A percentile compares a stretch with the other conserved stretches of the same genome.
Evolutionary conservation across 495 filamentous ascomycete species (phyloP).

Genomic region (Trichoderma gamsii): DNA sequence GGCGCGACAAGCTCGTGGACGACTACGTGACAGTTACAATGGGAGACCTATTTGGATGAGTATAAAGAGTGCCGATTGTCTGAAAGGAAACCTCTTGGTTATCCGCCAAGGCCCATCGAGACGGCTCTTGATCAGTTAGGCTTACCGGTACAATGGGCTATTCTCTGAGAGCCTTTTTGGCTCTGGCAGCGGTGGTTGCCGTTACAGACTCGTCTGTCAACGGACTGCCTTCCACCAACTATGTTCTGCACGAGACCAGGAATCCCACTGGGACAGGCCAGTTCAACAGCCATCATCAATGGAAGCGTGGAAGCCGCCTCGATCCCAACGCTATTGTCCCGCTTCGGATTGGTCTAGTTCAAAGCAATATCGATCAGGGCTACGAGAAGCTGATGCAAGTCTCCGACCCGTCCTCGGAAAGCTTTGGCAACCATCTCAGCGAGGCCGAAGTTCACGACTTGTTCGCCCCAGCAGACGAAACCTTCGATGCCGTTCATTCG

Average conservation of each 20-base stretch:
- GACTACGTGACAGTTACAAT: neutral
- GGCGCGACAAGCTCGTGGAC: neutral
- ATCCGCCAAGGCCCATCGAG: neutral
- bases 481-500: constrained; percentile 37
- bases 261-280: neutral
- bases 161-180: neutral
- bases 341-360: constrained; percentile 7
- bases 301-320: neutral
- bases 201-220: neutral
- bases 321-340: neutral
- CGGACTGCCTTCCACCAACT: neutral
- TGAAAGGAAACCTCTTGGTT: neutral
- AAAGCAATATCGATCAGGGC: constrained; percentile 21
- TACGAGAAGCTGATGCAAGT: constrained; percentile 30
- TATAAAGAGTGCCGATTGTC: neutral
- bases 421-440: constrained; percentile 50
- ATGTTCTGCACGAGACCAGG: neutral
- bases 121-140: neutral
- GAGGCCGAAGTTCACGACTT: constrained; percentile 45
- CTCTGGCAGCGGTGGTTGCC: neutral
- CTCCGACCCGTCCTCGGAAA: constrained; percentile 57
- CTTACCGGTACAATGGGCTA: neutral
- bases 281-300: neutral
- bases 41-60: neutral
- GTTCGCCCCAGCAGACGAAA: constrained; percentile 41